Conservation (phyloP, 768 basidiomycete species). For the Mycena vitilis region DNA sequence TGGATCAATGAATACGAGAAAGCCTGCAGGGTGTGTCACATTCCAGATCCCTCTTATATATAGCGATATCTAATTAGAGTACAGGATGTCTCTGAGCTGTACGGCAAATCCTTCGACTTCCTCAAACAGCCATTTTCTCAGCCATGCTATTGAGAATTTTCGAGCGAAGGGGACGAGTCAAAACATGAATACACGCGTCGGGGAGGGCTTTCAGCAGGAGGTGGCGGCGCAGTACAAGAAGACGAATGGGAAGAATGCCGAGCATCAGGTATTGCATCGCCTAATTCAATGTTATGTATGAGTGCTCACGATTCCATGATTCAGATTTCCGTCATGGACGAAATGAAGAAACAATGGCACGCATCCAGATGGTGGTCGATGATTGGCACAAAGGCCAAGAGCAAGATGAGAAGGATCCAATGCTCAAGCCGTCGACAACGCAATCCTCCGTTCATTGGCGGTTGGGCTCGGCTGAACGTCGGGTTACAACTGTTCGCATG, state of each 20-base stretch:
- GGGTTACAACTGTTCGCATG: neutral
- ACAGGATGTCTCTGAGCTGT: constrained; percentile 1
- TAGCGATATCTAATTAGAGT: neutral
- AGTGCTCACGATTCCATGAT: neutral
- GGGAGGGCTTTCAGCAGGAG: constrained; percentile 27
- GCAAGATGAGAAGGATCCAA: constrained; percentile 3
- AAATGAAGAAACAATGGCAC: constrained; percentile 26
- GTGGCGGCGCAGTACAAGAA: neutral
- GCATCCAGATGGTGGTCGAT: constrained; percentile 13
- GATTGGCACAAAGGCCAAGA: constrained; percentile 4
- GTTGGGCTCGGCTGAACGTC: constrained; percentile 10
- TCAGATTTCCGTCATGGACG: constrained; percentile 22
- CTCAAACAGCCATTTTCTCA: constrained; percentile 22
- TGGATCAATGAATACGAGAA: neutral
- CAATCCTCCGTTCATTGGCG: neutral
- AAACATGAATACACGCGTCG: constrained; percentile 17
- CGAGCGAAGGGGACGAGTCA: constrained; percentile 7
- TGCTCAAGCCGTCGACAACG: neutral
- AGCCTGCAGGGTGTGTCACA: neutral
- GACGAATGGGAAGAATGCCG: constrained; percentile 21
- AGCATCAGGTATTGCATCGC: constrained; percentile 12
- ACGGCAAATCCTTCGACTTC: constrained; percentile 14
- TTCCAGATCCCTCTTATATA: neutral
- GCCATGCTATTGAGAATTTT: constrained; percentile 8
- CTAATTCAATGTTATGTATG: neutral